These are phyloP conservation scores for Leersia perrieri DNA, from an alignment of 176 grass and related monocot genomes.

Conservation along the genomic window DNA sequence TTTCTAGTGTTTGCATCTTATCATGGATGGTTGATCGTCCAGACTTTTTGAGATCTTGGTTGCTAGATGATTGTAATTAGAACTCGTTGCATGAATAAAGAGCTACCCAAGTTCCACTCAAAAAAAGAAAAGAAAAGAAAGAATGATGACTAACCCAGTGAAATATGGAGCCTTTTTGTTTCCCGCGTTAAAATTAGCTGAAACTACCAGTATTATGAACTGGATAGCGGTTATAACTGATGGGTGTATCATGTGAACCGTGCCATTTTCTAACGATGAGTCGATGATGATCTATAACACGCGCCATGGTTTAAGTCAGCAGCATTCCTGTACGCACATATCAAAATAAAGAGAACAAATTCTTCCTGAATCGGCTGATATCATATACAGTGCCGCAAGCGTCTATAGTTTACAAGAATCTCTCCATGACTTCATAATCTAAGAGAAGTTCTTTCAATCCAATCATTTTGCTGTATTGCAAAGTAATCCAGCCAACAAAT, in stretches of 20 bases:
- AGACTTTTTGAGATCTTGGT: too few species aligned
- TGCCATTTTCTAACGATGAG: too few species aligned
- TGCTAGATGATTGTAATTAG: too few species aligned
- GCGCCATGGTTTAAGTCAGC: neutral
- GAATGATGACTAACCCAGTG: neutral
- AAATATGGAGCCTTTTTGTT: neutral
- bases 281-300: neutral
- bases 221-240: neutral
- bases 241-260: neutral
- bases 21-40: too few species aligned
- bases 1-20: too few species aligned
- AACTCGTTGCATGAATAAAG: too few species aligned
- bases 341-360: neutral
- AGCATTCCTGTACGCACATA: neutral
- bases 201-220: neutral
- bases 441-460: slow-evolving; percentile 73
- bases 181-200: neutral
- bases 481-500: slow-evolving; percentile 68
- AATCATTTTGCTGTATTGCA: slow-evolving; percentile 79
- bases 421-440: slow-evolving; percentile 53
- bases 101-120: too few species aligned
- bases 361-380: neutral
- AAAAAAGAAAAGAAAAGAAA: too few species aligned
- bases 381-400: slow-evolving; percentile 26
- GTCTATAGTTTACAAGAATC: slow-evolving; percentile 55